These are phyloP conservation scores for Bryoerythrophyllum caledonicum DNA, from an alignment of 225 moss, liverwort and hornwort genomes.

Conservation along the genomic window DNA sequence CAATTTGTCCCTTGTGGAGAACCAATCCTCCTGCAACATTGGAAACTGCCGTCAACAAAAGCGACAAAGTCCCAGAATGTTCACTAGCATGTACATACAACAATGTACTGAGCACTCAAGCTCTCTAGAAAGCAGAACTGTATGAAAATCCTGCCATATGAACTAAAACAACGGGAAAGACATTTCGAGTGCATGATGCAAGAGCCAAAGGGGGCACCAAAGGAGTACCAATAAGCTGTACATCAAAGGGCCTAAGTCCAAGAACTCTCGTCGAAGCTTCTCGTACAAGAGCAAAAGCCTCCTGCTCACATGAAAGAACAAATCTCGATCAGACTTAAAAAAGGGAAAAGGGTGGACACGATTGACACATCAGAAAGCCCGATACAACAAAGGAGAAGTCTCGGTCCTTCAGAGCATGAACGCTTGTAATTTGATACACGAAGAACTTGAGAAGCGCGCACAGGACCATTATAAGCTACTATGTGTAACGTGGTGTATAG, in stretches of 20 bases:
- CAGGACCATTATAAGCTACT: not conserved
- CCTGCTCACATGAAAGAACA: slow-evolving; percentile 45
- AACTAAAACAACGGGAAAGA: slow-evolving; percentile 1
- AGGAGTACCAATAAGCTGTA: slow-evolving; percentile 82
- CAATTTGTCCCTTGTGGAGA: slow-evolving; percentile 89
- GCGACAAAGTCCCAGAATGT: not conserved
- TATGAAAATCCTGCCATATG: not conserved
- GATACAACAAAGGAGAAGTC: not conserved
- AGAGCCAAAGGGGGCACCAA: slow-evolving; percentile 11
- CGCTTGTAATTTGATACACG: not conserved
- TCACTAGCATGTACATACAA: not conserved
- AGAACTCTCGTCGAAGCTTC: slow-evolving; percentile 86
- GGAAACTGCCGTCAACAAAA: slow-evolving; percentile 1
- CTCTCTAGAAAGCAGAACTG: not conserved
- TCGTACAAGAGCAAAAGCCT: slow-evolving; percentile 80
- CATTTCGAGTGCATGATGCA: not conserved
- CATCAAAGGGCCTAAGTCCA: slow-evolving; percentile 92
- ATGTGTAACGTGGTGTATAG: not conserved
- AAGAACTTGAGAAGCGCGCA: not conserved
- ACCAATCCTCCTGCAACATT: slow-evolving; percentile 78
- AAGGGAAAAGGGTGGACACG: not conserved
- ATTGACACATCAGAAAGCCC: slow-evolving; percentile 7
- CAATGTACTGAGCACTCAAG: not conserved
- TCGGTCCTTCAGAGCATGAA: not conserved
- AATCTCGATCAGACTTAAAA: slow-evolving; percentile 1